Evolutionary conservation across 768 basidiomycete species (phyloP), one percentile per base, ranked within the genome.

Genomic region (Nidularia pulvinata): DNA sequence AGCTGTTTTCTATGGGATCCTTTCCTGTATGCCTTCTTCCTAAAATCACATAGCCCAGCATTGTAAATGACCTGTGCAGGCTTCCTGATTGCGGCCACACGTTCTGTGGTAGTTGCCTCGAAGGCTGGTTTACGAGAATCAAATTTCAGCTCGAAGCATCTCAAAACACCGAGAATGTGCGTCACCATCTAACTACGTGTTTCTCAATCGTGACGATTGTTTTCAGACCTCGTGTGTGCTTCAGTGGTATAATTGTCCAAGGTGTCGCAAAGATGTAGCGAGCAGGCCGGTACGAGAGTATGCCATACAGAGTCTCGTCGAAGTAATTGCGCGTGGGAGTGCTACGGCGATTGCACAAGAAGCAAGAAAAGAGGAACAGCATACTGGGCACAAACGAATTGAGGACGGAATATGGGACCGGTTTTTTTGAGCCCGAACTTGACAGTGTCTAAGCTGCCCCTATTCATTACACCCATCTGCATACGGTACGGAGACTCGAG

Each of bases 61-160:
- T 9, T 33, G 19, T 35, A 22, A 32, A 45, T 34, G n/a, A 16
- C 16, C n/a, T n/a, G 10, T 19, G 10, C 56, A 84, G 83, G 1
- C 70, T 85, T 16, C 55, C 70, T 5, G 67, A 68, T 5, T 85
- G 83, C 33, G 83, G 83, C 1, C 83, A 85, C 60, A 74, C 76
- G 0, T 83, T 79, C 56, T 85, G 82, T 57, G 57, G 70, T 50
- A 53, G 50, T 1, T 85, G 83, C 54, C 67, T 85, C 5, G 62
- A 69, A n/a, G 72, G 75, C 53, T 66, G 65, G 65, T 63, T 65
- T 35, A 47, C 50, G 48, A 13, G 6, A 25, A 47, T 13, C 22
- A 22, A 19, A 47, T 3, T 2, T 30, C 25, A 30, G 25, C 25
- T 30, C 25, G 25, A 30, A 30, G 4, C 25, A 30, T 30, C 25